phyloP scores from a whole-genome alignment of 768 basidiomycete genomes.

The Lactarius sp. region DNA sequence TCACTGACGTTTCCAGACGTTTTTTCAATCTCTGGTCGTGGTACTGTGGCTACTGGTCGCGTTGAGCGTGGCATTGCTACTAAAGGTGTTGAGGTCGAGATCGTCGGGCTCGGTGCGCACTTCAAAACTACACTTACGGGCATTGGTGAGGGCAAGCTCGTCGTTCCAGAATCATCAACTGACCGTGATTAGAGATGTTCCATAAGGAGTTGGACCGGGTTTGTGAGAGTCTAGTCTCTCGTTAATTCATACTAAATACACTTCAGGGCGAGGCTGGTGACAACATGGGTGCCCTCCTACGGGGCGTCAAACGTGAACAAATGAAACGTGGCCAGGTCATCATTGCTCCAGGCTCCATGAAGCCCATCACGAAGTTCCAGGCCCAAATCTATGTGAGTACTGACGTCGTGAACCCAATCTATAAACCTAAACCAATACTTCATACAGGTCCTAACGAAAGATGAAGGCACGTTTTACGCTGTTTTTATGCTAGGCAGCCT shows the following conservation, averaged over 20 bases:
- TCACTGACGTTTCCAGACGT: conserved; percentile 49
- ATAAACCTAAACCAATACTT: conserved; percentile 3
- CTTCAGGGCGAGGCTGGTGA: conserved; percentile 91
- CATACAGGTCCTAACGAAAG: conserved; percentile 78
- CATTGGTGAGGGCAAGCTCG: conserved; percentile 52
- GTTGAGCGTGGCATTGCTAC: conserved; percentile 88
- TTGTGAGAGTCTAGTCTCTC: conserved; percentile 25
- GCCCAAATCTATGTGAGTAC: conserved; percentile 80
- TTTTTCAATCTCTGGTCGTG: conserved; percentile 97
- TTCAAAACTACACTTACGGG: conserved; percentile 95
- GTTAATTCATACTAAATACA: background rate
- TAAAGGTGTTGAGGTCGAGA: conserved; percentile 92
- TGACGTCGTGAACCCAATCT: background rate
- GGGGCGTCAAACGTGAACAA: conserved; percentile 97
- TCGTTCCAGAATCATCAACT: background rate
- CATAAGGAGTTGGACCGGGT: conserved; percentile 98
- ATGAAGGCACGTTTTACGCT: conserved; percentile 49
- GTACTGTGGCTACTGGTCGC: conserved; percentile 94
- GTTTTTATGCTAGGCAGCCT: background rate
- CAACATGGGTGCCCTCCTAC: conserved; percentile 97
- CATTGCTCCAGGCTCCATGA: conserved; percentile 83
- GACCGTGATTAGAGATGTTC: conserved; percentile 78
- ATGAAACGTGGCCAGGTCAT: conserved; percentile 91
- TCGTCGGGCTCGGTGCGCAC: conserved; percentile 75
- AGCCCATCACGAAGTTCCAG: conserved; percentile 90